A percentile compares a stretch with the other conserved stretches of the same genome.
phyloP scores from a whole-genome alignment of 2,329 filamentous ascomycete genomes.

The Trichoderma harzianum region DNA sequence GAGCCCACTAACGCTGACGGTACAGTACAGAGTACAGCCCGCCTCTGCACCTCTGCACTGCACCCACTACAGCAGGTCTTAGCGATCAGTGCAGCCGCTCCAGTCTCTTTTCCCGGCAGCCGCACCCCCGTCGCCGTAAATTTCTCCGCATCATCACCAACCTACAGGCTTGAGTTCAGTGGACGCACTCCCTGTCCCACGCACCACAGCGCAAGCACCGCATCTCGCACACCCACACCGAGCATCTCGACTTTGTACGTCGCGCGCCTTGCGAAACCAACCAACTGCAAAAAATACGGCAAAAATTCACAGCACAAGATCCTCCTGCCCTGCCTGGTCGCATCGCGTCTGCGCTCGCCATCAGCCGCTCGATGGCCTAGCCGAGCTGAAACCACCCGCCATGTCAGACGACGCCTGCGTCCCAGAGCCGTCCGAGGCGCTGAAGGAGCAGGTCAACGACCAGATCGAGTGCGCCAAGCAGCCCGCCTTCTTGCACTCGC shows the following conservation, averaged over 20 bases:
- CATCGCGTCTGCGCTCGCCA: slow-evolving; percentile 16
- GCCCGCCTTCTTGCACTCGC: slow-evolving; percentile 55
- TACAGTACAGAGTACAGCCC: neutral
- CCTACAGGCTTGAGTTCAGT: slow-evolving; percentile 3
- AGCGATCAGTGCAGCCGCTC: neutral
- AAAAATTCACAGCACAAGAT: neutral
- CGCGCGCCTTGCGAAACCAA: slow-evolving; percentile 7
- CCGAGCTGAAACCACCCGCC: slow-evolving; percentile 37
- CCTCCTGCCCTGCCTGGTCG: slow-evolving; percentile 3
- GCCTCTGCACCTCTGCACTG: neutral
- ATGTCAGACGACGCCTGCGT: slow-evolving; percentile 57
- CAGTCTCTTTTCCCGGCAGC: slow-evolving; percentile 19
- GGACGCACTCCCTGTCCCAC: slow-evolving; percentile 20
- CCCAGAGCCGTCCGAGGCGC: slow-evolving; percentile 34
- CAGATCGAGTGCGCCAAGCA: slow-evolving; percentile 37
- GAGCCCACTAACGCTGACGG: slow-evolving; percentile 12
- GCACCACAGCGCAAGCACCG: slow-evolving; percentile 18
- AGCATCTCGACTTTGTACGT: slow-evolving; percentile 13
- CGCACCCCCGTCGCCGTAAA: slow-evolving; percentile 21
- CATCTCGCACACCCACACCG: slow-evolving; percentile 18
- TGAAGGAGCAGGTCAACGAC: slow-evolving; percentile 27
- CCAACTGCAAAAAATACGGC: neutral
- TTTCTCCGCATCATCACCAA: slow-evolving; percentile 27
- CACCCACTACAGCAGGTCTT: neutral
- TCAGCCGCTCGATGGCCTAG: slow-evolving; percentile 32